Evolutionary conservation across 2,329 filamentous ascomycete species (phyloP), one percentile per base, ranked within the genome.

Genomic region (Diaporthe vexans): DNA sequence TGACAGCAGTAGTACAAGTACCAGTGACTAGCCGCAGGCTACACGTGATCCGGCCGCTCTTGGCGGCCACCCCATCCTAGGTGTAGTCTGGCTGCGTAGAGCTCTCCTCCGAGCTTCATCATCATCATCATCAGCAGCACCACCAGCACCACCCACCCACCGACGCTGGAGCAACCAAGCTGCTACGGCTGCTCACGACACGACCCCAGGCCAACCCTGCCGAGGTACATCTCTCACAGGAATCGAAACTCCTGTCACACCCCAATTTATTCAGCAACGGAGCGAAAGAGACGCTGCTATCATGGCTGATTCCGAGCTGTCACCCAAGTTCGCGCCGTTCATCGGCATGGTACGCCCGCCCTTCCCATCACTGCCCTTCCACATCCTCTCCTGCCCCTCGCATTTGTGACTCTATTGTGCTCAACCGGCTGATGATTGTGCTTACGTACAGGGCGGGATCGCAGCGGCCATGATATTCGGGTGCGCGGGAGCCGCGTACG

Each of bases 291-390:
- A 71, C 63, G 40, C 43, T 48, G 58, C 52, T 26, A 76, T 43
- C 76, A 91, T 91, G 89, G 85, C 84, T 75, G 86, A 89, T 78
- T 90, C 89, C 63, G 90, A 92, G 78, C 85, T 91, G 76, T 87
- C 92, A 75, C 94, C 94, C 79, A 94, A 94, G 85, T 96, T 95
- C 83, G 94, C 94, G 86, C 94, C 94, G 79, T 97, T 96, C 87
- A 89, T 96, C 83, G 94, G 94, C 87, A 95, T 96, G 93, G 94
- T 95, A 88, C 85, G 92, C 86, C 63, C 75, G 35, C 52, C 35
- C 37, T 48, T 10, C 33, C 58, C 43, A 24, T 70, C 26, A 54
- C 40, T 52, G 48, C 48, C n/a, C 13, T 40, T n/a, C 71, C 58
- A 26, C 10, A 11, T 51, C 21, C 21, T 15, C 17, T 26, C 61